A percentile compares a stretch with the other conserved stretches of the same genome.
Evolutionary conservation across 371 early-diverging fungal species (phyloP).

Genomic region (Saksenaea vasiformis): DNA sequence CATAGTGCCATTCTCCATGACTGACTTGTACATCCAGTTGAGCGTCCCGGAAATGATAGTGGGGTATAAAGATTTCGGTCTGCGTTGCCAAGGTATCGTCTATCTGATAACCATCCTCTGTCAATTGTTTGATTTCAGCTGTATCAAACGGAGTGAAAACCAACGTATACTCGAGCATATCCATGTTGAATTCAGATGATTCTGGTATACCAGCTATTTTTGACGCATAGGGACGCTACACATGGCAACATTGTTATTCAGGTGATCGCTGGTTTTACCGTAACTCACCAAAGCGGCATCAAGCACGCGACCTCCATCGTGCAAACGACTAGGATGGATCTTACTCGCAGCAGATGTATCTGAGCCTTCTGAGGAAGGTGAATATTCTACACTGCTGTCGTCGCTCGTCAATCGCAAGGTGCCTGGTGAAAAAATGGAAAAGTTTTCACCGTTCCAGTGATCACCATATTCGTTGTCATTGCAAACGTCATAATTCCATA

Average conservation of each 20-base stretch:
- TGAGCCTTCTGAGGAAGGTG: constrained; percentile 11
- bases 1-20: constrained; percentile 71
- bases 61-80: constrained; percentile 75
- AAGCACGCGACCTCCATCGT: constrained; percentile 79
- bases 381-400: neutral
- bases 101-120: constrained; percentile 10
- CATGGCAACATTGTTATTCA: neutral
- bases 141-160: constrained; percentile 36
- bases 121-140: constrained; percentile 6
- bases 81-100: constrained; percentile 13
- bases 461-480: constrained; percentile 82
- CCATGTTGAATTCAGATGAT: constrained; percentile 59
- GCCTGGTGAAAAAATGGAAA: constrained; percentile 67
- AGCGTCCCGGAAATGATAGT: constrained; percentile 64
- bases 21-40: constrained; percentile 53
- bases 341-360: constrained; percentile 12
- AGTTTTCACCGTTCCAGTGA: constrained; percentile 91
- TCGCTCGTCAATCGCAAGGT: constrained; percentile 4
- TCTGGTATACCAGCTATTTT: constrained; percentile 76
- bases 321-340: constrained; percentile 49
- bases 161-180: constrained; percentile 60
- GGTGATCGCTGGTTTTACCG: neutral
- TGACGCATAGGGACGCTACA: constrained; percentile 77
- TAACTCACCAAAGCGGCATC: constrained; percentile 71
- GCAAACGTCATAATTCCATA: constrained; percentile 84